Evolutionary conservation across 2,329 filamentous ascomycete species (phyloP).

Genomic region (Penicillium vulpinum): DNA sequence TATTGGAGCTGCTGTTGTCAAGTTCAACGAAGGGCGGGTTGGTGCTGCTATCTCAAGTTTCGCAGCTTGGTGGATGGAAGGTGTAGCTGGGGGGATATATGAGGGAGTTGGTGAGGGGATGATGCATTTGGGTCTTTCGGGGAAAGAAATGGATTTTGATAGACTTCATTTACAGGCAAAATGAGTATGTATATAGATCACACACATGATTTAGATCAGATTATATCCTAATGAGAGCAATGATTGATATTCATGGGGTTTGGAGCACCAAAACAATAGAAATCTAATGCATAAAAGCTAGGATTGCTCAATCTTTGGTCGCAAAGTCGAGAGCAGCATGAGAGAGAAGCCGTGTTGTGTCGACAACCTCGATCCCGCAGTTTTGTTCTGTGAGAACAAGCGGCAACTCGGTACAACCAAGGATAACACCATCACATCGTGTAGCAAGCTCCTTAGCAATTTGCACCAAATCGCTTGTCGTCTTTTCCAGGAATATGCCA

Average conservation of each 20-base stretch:
- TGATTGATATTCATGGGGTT: not conserved
- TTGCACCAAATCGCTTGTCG: not conserved
- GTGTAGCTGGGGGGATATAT: slow-evolving; percentile 65
- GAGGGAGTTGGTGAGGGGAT: slow-evolving; percentile 62
- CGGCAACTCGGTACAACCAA: slow-evolving; percentile 11
- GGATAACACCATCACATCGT: slow-evolving; percentile 10
- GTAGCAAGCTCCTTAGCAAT: slow-evolving; percentile 6
- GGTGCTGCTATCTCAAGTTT: slow-evolving; percentile 59
- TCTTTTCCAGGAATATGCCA: not conserved
- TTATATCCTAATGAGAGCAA: not conserved
- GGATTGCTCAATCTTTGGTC: not conserved
- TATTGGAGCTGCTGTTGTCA: slow-evolving; percentile 57
- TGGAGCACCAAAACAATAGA: not conserved
- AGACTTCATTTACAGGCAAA: slow-evolving; percentile 9
- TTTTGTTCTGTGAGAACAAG: slow-evolving; percentile 9
- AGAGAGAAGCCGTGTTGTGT: slow-evolving; percentile 7
- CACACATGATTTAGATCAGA: not conserved
- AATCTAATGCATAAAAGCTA: not conserved
- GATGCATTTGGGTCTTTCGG: slow-evolving; percentile 43
- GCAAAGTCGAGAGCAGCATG: slow-evolving; percentile 11
- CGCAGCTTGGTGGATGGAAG: slow-evolving; percentile 62
- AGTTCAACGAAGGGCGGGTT: slow-evolving; percentile 65
- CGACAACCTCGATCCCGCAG: slow-evolving; percentile 7
- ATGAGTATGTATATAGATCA: slow-evolving; percentile 3
- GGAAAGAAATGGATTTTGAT: slow-evolving; percentile 20